These are phyloP conservation scores for Phaeolepiota aurea DNA, from an alignment of 768 basidiomycete species.

Conservation along the genomic window DNA sequence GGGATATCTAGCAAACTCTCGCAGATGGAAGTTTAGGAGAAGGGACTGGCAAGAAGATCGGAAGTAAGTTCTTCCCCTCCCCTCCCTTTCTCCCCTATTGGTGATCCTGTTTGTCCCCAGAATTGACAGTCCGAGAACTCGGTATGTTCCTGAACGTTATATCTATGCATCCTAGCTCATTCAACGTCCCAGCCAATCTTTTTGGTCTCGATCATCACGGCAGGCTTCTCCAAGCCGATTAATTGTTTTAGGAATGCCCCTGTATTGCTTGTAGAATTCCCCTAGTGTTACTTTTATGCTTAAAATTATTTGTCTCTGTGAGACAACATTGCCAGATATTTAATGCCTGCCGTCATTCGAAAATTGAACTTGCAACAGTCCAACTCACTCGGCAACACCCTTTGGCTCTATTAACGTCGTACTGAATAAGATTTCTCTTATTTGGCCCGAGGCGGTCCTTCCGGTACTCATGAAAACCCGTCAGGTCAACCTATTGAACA, in stretches of 20 bases:
- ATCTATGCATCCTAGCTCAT: background rate
- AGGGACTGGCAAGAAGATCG: conserved; percentile 50
- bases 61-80: conserved; percentile 25
- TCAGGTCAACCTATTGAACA: too few species aligned
- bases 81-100: background rate
- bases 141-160: conserved; percentile 16
- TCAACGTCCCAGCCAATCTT: conserved; percentile 22
- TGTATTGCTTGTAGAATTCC: too few species aligned
- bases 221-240: conserved; percentile 13
- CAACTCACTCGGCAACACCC: too few species aligned
- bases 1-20: conserved; percentile 33
- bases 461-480: too few species aligned
- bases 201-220: conserved; percentile 35
- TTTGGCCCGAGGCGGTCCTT: too few species aligned
- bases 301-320: too few species aligned
- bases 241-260: background rate
- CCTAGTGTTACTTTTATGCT: too few species aligned
- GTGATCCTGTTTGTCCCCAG: conserved; percentile 17
- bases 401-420: too few species aligned
- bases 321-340: too few species aligned
- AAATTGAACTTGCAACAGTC: too few species aligned
- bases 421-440: too few species aligned
- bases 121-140: conserved; percentile 40
- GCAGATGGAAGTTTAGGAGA: conserved; percentile 59
- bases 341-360: too few species aligned